These are phyloP conservation scores for Metroxylon sagu DNA, from an alignment of 176 grass and related monocot genomes.

Conservation along the genomic window DNA sequence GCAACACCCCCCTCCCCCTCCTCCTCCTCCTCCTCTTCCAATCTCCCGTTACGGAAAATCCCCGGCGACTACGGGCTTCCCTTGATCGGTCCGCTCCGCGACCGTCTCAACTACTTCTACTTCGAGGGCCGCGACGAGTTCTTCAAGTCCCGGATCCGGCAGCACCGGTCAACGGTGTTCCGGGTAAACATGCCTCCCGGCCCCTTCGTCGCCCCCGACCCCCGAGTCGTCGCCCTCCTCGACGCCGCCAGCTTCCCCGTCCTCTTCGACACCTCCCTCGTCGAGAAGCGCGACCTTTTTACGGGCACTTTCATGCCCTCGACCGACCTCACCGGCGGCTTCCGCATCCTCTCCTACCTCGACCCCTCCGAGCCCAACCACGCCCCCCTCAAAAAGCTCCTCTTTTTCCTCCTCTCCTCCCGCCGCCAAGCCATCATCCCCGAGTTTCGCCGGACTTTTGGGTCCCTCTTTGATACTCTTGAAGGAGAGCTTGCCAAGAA, in stretches of 20 bases:
- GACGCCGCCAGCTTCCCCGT: constrained; percentile 85
- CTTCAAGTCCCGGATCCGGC: constrained; percentile 65
- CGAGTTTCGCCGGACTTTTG: constrained; percentile 55
- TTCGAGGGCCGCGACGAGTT: constrained; percentile 69
- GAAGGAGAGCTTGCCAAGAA: constrained; percentile 50
- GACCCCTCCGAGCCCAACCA: constrained; percentile 75
- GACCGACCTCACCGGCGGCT: constrained; percentile 84
- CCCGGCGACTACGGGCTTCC: constrained; percentile 78
- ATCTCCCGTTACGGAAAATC: constrained; percentile 60
- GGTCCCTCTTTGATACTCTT: constrained; percentile 45
- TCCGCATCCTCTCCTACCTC: constrained; percentile 76
- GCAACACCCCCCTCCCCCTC: constrained; percentile 1
- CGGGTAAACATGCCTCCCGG: constrained; percentile 95
- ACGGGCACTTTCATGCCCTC: constrained; percentile 98
- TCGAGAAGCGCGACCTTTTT: constrained; percentile 91
- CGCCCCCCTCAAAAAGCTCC: constrained; percentile 65
- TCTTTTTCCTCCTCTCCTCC: constrained; percentile 75
- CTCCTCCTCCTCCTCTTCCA: constrained; percentile 28
- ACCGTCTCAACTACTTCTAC: constrained; percentile 85
- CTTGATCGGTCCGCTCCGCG: constrained; percentile 56
- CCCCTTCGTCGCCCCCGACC: constrained; percentile 61
- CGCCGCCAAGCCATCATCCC: constrained; percentile 64
- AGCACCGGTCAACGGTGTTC: constrained; percentile 63
- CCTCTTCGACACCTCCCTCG: constrained; percentile 79
- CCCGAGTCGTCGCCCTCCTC: constrained; percentile 85